phyloP scores from a whole-genome alignment of 2,329 filamentous ascomycete species.

The Paraphaeosphaeria minitans region DNA sequence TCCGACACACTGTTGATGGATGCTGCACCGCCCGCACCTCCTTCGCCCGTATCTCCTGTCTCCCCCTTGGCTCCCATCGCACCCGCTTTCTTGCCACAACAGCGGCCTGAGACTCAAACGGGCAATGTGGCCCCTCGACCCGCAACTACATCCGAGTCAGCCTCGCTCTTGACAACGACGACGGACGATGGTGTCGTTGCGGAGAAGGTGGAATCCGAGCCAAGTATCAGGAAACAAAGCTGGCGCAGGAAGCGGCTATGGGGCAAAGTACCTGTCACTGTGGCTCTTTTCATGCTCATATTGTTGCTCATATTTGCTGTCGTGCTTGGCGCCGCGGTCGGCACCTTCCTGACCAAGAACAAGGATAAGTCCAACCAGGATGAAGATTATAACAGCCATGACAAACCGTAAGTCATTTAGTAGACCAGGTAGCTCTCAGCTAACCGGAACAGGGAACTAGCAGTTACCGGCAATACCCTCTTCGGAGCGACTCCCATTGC shows the following conservation, averaged over 20 bases:
- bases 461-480: constrained; percentile 53
- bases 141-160: constrained; percentile 34
- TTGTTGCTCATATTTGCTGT: constrained; percentile 54
- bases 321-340: constrained; percentile 60
- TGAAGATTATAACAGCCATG: constrained; percentile 21
- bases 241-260: constrained; percentile 54
- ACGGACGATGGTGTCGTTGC: constrained; percentile 26
- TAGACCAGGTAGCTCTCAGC: neutral
- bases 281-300: constrained; percentile 54
- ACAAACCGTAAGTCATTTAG: constrained; percentile 36
- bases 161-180: constrained; percentile 30
- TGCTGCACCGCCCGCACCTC: constrained; percentile 16
- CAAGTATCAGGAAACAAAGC: constrained; percentile 28
- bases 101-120: constrained; percentile 40
- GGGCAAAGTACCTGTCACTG: constrained; percentile 57
- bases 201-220: constrained; percentile 37
- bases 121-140: constrained; percentile 31
- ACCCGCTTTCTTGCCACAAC: constrained; percentile 36
- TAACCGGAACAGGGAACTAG: constrained; percentile 43
- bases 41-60: constrained; percentile 29
- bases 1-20: constrained; percentile 27
- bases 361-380: constrained; percentile 26
- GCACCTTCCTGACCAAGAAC: constrained; percentile 56
- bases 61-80: constrained; percentile 29
- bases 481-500: constrained; percentile 58